Percentiles rank a stretch among this genome's conserved stretches.
These are phyloP conservation scores for Xylaria cubensis DNA, from an alignment of 495 filamentous ascomycete genomes.

Conservation along the genomic window DNA sequence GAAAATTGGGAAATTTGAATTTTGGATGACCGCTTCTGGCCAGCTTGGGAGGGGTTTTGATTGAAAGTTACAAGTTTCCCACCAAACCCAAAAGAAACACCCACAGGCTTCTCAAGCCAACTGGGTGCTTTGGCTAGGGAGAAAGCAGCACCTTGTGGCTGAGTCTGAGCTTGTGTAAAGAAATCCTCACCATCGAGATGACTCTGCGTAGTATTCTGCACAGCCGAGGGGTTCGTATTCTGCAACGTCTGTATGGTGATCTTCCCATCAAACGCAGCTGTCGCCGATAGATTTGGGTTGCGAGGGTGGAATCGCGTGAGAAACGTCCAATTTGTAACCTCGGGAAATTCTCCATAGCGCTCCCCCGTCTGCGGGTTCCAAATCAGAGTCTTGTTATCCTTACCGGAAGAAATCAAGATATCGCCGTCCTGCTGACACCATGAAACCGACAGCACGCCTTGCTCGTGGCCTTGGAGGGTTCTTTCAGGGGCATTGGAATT, in stretches of 20 bases:
- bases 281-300: constrained; percentile 89
- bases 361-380: constrained; percentile 96
- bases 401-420: constrained; percentile 90
- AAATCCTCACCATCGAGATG: constrained; percentile 92
- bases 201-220: constrained; percentile 59
- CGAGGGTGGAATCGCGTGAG: constrained; percentile 92
- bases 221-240: constrained; percentile 76
- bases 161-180: constrained; percentile 89
- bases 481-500: constrained; percentile 96
- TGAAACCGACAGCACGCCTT: constrained; percentile 90
- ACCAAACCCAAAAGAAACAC: constrained; percentile 94
- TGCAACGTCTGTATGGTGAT: constrained; percentile 92
- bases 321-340: constrained; percentile 99
- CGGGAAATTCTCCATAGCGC: constrained; percentile 88
- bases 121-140: constrained; percentile 84
- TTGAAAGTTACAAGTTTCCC: constrained; percentile 87
- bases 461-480: constrained; percentile 85
- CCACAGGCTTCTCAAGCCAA: constrained; percentile 86
- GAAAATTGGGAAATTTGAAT: constrained; percentile 85
- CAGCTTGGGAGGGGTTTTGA: constrained; percentile 59
- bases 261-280: constrained; percentile 95
- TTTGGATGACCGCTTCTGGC: constrained; percentile 70
- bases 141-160: constrained; percentile 88
- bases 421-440: constrained; percentile 95
- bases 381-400: constrained; percentile 93